Evolutionary conservation across 345 rosid genomes (phyloP).

Genomic region (Acer negundo): DNA sequence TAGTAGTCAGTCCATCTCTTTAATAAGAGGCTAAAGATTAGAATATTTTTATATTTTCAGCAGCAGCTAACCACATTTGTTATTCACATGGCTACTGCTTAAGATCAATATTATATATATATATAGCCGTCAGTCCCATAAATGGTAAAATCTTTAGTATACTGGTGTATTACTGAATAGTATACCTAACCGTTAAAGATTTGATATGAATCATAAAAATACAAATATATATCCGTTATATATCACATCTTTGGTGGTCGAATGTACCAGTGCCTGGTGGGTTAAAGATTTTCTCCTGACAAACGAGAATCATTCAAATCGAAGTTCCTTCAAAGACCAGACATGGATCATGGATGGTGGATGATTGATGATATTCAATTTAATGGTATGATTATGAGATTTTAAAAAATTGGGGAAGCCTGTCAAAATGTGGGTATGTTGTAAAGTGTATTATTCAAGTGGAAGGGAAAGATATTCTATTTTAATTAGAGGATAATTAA

Average conservation of each 20-base stretch:
- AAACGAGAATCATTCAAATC: slow-evolving; percentile 23
- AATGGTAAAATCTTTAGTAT: no score
- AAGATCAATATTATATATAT: neutral
- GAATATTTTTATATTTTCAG: slow-evolving; percentile 21
- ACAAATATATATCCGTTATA: no score
- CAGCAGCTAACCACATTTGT: slow-evolving; percentile 24
- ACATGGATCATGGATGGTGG: slow-evolving; percentile 22
- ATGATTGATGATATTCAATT: slow-evolving; percentile 17
- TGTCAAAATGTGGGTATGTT: slow-evolving; percentile 3
- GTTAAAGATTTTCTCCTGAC: no score
- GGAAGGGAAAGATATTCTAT: neutral
- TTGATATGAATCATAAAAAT: no score
- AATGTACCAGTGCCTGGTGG: no score
- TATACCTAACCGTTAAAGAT: no score
- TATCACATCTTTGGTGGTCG: no score
- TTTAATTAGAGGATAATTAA: no score
- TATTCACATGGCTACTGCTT: slow-evolving; percentile 19
- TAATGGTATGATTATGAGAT: neutral
- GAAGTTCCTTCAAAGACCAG: slow-evolving; percentile 34
- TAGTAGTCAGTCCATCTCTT: neutral
- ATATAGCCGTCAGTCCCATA: slow-evolving; percentile 19
- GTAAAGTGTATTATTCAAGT: no score
- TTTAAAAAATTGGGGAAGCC: slow-evolving; percentile 12
- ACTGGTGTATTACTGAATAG: no score
- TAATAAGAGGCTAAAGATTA: slow-evolving; percentile 8